Conservation (phyloP, 1,284 basidiomycete genomes). For the Singerocomus inundabilis region DNA sequence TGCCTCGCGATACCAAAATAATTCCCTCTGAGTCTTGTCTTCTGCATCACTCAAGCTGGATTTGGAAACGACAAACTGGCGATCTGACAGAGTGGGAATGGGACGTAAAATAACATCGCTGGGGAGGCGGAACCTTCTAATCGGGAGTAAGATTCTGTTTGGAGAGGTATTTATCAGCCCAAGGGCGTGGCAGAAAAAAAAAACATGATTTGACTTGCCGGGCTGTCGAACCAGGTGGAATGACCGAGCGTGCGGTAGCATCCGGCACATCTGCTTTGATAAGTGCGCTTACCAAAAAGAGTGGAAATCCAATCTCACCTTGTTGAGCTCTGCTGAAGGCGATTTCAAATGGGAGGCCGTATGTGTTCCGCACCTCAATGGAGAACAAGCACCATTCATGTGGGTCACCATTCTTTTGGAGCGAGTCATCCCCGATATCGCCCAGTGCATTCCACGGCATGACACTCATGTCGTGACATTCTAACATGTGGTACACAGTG, state of each 20-base stretch:
- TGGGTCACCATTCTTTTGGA: slow-evolving; percentile 46
- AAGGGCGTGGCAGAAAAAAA: slow-evolving; percentile 8
- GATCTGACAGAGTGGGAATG: slow-evolving; percentile 81
- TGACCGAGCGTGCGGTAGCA: slow-evolving; percentile 54
- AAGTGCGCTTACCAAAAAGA: slow-evolving; percentile 1
- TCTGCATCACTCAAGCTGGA: slow-evolving; percentile 60
- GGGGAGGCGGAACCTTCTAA: slow-evolving; percentile 66
- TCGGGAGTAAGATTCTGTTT: slow-evolving; percentile 73
- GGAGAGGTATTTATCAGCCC: slow-evolving; percentile 4
- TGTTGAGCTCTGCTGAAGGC: slow-evolving; percentile 66
- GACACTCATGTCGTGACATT: slow-evolving; percentile 79
- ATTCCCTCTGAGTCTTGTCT: slow-evolving; percentile 61
- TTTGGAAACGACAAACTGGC: slow-evolving; percentile 91
- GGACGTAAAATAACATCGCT: slow-evolving; percentile 57
- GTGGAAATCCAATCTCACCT: slow-evolving; percentile 39
- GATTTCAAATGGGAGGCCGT: slow-evolving; percentile 86
- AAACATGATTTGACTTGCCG: slow-evolving; percentile 46
- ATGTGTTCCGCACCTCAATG: slow-evolving; percentile 86
- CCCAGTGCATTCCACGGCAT: slow-evolving; percentile 54
- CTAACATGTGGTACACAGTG: slow-evolving; percentile 91
- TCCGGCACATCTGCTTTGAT: slow-evolving; percentile 38
- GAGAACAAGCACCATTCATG: slow-evolving; percentile 81
- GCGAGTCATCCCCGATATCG: slow-evolving; percentile 21
- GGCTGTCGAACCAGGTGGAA: slow-evolving; percentile 83
- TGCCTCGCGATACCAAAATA: slow-evolving; percentile 95